Conservation (phyloP, 2,329 filamentous ascomycete genomes). For the Xylaria sp. region DNA sequence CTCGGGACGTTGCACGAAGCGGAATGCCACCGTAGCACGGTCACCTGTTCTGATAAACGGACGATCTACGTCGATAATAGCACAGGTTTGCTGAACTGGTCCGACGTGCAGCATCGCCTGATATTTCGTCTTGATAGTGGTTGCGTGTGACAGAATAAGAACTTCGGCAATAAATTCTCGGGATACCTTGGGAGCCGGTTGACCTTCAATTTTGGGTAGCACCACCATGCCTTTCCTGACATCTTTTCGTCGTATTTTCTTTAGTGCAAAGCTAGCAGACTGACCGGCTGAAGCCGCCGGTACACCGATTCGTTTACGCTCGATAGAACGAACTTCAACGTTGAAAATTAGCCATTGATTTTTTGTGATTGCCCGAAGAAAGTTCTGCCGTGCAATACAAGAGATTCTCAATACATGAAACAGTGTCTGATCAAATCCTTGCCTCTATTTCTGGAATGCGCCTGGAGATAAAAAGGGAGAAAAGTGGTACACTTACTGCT, state of each 20-base stretch:
- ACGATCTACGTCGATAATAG: constrained; percentile 97
- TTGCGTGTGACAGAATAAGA: constrained; percentile 92
- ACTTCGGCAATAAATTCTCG: constrained; percentile 86
- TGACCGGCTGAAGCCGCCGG: constrained; percentile 91
- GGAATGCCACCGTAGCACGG: constrained; percentile 91
- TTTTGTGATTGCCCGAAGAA: not conserved
- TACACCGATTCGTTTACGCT: constrained; percentile 90
- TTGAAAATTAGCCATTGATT: not conserved
- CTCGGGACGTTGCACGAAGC: constrained; percentile 93
- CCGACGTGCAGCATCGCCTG: constrained; percentile 99
- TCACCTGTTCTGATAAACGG: constrained; percentile 94
- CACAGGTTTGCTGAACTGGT: constrained; percentile 92
- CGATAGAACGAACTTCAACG: constrained; percentile 77
- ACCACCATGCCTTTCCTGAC: constrained; percentile 99
- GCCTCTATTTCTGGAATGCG: not conserved
- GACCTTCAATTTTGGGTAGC: constrained; percentile 80
- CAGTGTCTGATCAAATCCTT: not conserved
- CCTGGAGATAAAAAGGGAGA: not conserved
- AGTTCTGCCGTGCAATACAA: not conserved
- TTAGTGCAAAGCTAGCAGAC: constrained; percentile 89
- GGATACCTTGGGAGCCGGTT: constrained; percentile 75
- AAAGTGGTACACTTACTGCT: constrained; percentile 55
- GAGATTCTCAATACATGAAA: not conserved
- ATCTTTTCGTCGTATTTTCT: constrained; percentile 87
- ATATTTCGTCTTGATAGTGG: constrained; percentile 95